phyloP scores from a whole-genome alignment of 2,329 filamentous ascomycete species.

The Triangularia verruculosa region DNA sequence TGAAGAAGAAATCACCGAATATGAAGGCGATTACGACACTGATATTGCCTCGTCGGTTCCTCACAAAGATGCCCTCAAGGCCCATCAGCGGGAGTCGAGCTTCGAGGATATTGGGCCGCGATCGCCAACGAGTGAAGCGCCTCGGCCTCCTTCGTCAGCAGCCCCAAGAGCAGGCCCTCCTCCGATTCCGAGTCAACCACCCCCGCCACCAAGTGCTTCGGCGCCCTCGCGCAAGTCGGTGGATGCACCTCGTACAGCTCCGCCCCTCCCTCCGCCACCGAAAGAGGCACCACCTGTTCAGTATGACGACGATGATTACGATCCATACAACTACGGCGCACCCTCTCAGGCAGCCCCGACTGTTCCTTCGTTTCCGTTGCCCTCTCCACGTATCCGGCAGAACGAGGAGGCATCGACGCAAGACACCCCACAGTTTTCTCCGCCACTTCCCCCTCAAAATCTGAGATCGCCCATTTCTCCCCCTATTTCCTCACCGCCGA shows the following conservation, averaged over 20 bases:
- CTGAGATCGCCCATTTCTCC: conserved; percentile 44
- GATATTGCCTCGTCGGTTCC: conserved; percentile 93
- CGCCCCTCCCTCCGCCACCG: conserved; percentile 60
- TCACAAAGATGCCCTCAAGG: conserved; percentile 87
- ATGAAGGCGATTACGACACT: conserved; percentile 96
- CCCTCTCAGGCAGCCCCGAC: conserved; percentile 30
- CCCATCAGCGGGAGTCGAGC: conserved; percentile 74
- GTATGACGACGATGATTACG: conserved; percentile 64
- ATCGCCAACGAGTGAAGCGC: conserved; percentile 48
- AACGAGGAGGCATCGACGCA: conserved; percentile 49
- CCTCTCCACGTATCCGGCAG: conserved; percentile 38
- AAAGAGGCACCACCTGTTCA: conserved; percentile 35
- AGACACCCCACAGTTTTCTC: conserved; percentile 38
- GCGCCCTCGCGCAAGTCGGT: conserved; percentile 53
- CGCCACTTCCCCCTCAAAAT: conserved; percentile 41
- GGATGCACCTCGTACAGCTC: conserved; percentile 68
- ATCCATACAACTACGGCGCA: conserved; percentile 58
- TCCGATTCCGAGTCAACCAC: conserved; percentile 61
- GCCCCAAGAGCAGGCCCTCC: conserved; percentile 59
- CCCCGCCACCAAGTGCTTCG: conserved; percentile 42
- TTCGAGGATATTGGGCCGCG: conserved; percentile 65
- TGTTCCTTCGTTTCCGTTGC: conserved; percentile 33
- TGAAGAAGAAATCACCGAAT: conserved; percentile 83
- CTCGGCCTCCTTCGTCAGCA: conserved; percentile 39
- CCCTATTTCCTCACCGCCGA: conserved; percentile 31